A percentile compares a stretch with the other conserved stretches of the same genome.
These are phyloP conservation scores for Neofusicoccum parvum DNA, from an alignment of 2,329 filamentous ascomycete species.

Conservation along the genomic window DNA sequence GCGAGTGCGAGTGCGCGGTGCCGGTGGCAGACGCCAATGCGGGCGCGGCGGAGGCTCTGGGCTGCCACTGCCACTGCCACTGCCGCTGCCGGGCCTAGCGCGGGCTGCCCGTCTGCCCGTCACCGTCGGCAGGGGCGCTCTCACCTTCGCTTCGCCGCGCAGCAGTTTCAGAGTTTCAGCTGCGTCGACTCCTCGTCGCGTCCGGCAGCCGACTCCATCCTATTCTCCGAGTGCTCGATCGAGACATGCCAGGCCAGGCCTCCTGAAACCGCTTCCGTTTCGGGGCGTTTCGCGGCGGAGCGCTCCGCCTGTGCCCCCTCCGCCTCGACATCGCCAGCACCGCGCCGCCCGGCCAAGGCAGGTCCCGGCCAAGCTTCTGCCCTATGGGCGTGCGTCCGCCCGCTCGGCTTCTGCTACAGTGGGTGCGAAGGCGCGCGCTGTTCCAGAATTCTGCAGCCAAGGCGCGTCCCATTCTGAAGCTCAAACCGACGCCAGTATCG, in stretches of 20 bases:
- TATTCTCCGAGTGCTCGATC: constrained; percentile 18
- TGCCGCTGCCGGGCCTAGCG: no score
- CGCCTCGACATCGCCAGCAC: background rate
- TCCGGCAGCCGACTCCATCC: constrained; percentile 9
- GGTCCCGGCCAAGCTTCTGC: constrained; percentile 16
- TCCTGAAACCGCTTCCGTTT: constrained; percentile 21
- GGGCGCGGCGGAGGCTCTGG: background rate
- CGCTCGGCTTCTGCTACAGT: constrained; percentile 22
- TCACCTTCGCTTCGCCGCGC: constrained; percentile 8
- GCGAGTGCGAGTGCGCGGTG: no score
- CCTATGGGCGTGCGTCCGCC: constrained; percentile 9
- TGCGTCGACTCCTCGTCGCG: background rate
- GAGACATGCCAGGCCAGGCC: background rate
- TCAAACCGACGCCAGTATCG: constrained; percentile 7
- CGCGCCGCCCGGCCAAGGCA: background rate
- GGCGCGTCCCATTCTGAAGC: background rate
- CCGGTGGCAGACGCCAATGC: background rate
- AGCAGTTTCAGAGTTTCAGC: constrained; percentile 20
- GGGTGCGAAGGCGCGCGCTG: constrained; percentile 9
- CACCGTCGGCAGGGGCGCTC: background rate
- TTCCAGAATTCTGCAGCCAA: constrained; percentile 21
- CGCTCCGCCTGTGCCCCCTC: background rate
- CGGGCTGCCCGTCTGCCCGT: no score
- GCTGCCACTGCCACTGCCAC: no score
- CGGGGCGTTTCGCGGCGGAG: constrained; percentile 16